Base-by-base conservation (phyloP, 306 rosid species). In the Medicago lupulina region DNA sequence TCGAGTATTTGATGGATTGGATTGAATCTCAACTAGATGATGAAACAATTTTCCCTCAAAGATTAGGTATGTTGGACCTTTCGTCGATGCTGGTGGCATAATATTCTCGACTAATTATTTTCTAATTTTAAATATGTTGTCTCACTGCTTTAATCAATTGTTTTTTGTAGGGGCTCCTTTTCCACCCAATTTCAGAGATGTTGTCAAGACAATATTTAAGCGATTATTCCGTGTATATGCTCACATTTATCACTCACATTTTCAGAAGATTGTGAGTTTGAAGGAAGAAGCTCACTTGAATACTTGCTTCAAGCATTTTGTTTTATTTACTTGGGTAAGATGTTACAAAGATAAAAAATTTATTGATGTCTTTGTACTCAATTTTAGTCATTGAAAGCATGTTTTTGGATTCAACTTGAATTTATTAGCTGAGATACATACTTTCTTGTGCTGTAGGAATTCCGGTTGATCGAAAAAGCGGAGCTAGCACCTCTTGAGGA, bases 231-330 rank as follows among this genome's bases (percentile, higher is more conserved):
- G 98, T 55, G 96, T 93, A 11, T 93, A 93, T 76, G 98, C 98
- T 16, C 98, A 93, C 69, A 87, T 93, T 41, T 90, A 93, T 75
- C 96, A 90, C 75, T 84, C 94, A 18, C 98, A 93, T 81, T 93
- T 93, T 70, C 91, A 83, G 76, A 90, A 89, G 87, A 93, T 93
- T 40, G 87, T 90, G 72, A 87, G 91, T 80, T 83, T 93, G 87
- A 93, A 90, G 85, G 98, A 93, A 83, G 95, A 93, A 83, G 98
- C 98, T 75, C 98, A 93, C 76, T 87, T 93, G 46, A 93, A 93
- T 60, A 93, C 98, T 62, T 93, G 96, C 92, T 90, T 93, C 83
- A 93, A 93, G 87, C 98, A 93, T 79, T 93, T 93, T 80, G 90
- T 93, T 77, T 87, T 93, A 54, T 93, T 90, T 77, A 90, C 92